These are phyloP conservation scores for Tricholoma terreum DNA, from an alignment of 768 basidiomycete species.

Conservation along the genomic window DNA sequence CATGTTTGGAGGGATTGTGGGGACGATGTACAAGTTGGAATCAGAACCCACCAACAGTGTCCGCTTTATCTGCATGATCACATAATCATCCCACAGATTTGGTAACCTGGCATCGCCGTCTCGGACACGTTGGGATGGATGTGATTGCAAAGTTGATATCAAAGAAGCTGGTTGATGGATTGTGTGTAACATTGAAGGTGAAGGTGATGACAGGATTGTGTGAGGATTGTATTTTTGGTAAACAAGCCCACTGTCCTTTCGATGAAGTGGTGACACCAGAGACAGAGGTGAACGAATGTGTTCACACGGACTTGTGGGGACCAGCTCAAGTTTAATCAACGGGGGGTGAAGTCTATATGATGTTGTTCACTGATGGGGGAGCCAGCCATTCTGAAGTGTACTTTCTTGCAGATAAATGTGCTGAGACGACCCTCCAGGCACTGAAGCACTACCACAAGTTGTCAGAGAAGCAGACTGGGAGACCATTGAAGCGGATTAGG, in stretches of 20 bases:
- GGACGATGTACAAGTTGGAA: not conserved
- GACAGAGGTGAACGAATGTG: not conserved
- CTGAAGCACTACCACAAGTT: constrained; percentile 10
- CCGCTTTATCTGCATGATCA: constrained; percentile 1
- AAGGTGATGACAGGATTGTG: too few species aligned
- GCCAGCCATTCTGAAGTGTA: constrained; percentile 9
- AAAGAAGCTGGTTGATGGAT: constrained; percentile 16
- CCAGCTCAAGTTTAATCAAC: constrained; percentile 13
- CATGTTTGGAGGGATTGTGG: not conserved
- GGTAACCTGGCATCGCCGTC: too few species aligned
- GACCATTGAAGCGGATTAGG: too few species aligned
- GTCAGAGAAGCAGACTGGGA: too few species aligned
- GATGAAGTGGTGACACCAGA: constrained; percentile 18
- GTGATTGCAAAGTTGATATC: constrained; percentile 10
- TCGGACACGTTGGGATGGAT: constrained; percentile 11
- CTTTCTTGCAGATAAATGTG: constrained; percentile 22
- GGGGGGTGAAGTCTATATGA: constrained; percentile 19
- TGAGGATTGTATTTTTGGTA: constrained; percentile 25
- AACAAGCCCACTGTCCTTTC: constrained; percentile 19
- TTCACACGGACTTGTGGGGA: constrained; percentile 23
- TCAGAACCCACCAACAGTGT: not conserved
- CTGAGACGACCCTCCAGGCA: constrained; percentile 12
- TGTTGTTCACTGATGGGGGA: constrained; percentile 20
- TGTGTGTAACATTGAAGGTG: constrained; percentile 12
- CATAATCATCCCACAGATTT: too few species aligned